A percentile compares a stretch with the other conserved stretches of the same genome.
These are phyloP conservation scores for Cetradonia linearis DNA, from an alignment of 495 filamentous ascomycete species.

Conservation along the genomic window DNA sequence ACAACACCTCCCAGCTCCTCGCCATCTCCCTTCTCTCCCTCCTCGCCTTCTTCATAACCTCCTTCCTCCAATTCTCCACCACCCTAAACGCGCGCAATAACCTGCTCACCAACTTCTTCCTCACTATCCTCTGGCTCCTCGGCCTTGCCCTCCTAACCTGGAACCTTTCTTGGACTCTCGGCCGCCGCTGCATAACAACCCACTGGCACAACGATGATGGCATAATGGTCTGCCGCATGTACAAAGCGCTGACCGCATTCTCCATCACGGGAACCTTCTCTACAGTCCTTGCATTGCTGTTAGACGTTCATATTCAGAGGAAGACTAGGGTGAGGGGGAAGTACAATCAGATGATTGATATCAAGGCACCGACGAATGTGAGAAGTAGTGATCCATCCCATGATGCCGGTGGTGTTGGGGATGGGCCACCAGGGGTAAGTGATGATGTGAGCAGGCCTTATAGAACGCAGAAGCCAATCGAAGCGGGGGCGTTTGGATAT, in stretches of 20 bases:
- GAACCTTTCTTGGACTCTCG: conserved; percentile 46
- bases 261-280: conserved; percentile 37
- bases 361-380: conserved; percentile 15
- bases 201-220: conserved; percentile 50
- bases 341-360: conserved; percentile 24
- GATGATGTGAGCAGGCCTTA: conserved; percentile 19
- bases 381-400: conserved; percentile 9
- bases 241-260: conserved; percentile 60
- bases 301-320: conserved; percentile 19
- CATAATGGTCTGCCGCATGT: conserved; percentile 51
- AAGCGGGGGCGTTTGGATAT: conserved; percentile 25
- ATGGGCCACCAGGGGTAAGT: not conserved
- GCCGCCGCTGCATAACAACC: conserved; percentile 42
- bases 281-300: conserved; percentile 17
- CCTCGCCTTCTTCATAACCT: conserved; percentile 42
- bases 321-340: conserved; percentile 10
- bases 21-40: conserved; percentile 46
- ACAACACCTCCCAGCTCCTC: conserved; percentile 37
- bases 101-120: conserved; percentile 40
- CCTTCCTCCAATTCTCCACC: conserved; percentile 45
- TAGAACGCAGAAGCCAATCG: conserved; percentile 22
- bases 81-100: conserved; percentile 49
- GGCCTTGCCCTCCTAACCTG: conserved; percentile 47
- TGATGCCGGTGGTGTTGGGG: not conserved
- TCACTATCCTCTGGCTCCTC: conserved; percentile 48